Evolutionary conservation across 805 yeast genomes (phyloP).

Genomic region (Candida tibetensis): DNA sequence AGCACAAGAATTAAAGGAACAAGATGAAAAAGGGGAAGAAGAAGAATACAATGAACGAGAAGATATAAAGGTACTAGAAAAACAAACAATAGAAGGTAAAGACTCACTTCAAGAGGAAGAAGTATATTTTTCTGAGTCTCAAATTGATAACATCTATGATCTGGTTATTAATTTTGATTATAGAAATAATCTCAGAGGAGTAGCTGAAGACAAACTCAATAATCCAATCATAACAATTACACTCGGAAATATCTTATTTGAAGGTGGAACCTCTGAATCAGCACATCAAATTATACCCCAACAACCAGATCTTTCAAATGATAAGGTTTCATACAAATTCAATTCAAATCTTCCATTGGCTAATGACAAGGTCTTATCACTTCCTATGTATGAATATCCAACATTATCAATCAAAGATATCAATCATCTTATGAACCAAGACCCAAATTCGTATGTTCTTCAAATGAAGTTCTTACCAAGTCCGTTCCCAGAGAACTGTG

Average conservation of each 20-base stretch:
- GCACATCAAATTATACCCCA: conserved; percentile 8
- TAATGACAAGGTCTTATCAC: conserved; percentile 29
- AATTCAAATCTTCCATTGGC: conserved; percentile 32
- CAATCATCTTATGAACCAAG: conserved; percentile 19
- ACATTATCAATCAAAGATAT: conserved; percentile 17
- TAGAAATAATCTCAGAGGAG: conserved; percentile 21
- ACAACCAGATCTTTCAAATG: conserved; percentile 4
- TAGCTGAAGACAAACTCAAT: conserved; percentile 15
- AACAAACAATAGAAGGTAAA: not conserved
- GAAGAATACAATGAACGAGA: too few relatives aligned
- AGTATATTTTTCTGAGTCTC: conserved; percentile 11
- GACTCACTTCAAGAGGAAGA: too few relatives aligned
- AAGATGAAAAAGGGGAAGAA: too few relatives aligned
- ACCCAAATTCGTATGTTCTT: conserved; percentile 25
- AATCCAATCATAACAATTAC: conserved; percentile 34
- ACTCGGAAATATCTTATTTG: conserved; percentile 39
- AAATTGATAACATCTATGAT: conserved; percentile 21
- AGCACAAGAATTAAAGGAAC: not conserved
- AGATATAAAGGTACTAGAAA: too few relatives aligned
- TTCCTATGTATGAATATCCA: conserved; percentile 23
- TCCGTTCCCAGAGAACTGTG: conserved; percentile 22
- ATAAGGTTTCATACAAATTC: conserved; percentile 21
- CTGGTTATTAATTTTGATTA: conserved; percentile 27
- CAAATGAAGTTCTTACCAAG: conserved; percentile 49
- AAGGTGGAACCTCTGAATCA: conserved; percentile 8